Evolutionary conservation across 306 rosid genomes (phyloP).

Genomic region (Fragaria iinumae): DNA sequence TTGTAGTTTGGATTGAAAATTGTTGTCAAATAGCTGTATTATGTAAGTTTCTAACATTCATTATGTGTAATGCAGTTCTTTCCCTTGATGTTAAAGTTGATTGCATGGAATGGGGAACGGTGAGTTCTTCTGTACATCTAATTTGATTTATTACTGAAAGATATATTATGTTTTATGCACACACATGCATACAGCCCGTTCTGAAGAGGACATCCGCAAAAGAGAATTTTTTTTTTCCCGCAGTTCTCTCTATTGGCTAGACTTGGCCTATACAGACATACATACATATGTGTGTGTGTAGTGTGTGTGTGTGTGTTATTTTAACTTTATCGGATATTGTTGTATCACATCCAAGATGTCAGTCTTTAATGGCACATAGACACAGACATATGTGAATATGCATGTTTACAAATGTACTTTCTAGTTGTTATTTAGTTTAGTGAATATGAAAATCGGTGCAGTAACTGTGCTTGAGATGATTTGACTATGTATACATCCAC

Average conservation of each 20-base stretch:
- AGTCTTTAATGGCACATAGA: not conserved
- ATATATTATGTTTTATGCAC: not conserved
- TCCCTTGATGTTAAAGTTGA: slow-evolving; percentile 89
- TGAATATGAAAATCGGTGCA: not conserved
- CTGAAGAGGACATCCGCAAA: not conserved
- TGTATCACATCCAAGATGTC: not conserved
- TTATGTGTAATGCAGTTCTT: slow-evolving; percentile 65
- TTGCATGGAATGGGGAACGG: slow-evolving; percentile 93
- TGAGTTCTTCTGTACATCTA: slow-evolving; percentile 31
- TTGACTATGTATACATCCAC: not conserved
- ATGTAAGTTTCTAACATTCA: slow-evolving; percentile 26
- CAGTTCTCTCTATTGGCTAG: no score
- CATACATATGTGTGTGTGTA: no score
- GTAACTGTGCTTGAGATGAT: not conserved
- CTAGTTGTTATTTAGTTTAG: not conserved
- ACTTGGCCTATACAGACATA: no score
- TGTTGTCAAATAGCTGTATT: not conserved
- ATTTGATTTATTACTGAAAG: slow-evolving; percentile 21
- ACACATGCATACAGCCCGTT: not conserved
- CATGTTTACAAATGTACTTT: not conserved
- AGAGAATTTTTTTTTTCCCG: no score
- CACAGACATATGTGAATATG: not conserved
- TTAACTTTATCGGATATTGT: not conserved
- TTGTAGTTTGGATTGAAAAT: not conserved
- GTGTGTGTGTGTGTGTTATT: not conserved